A percentile compares a stretch with the other conserved stretches of the same genome.
These are phyloP conservation scores for Sparassis latifolia DNA, from an alignment of 1,284 basidiomycete genomes.

Conservation along the genomic window DNA sequence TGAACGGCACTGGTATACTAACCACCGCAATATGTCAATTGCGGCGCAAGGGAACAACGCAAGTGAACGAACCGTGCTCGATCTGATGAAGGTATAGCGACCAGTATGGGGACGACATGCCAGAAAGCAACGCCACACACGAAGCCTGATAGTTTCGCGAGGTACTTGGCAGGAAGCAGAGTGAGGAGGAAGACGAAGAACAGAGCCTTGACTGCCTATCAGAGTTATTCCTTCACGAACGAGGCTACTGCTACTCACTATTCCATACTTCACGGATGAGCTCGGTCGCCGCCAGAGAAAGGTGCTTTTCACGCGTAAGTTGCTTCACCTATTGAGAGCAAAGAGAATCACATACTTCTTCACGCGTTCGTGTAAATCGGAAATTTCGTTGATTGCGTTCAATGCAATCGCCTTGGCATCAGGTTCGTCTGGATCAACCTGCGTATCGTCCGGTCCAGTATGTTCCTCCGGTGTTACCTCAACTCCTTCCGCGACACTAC, in stretches of 20 bases:
- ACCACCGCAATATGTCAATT: neutral
- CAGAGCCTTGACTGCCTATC: slow-evolving; percentile 22
- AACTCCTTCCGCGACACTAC: slow-evolving; percentile 15
- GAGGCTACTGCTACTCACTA: slow-evolving; percentile 29
- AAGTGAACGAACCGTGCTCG: slow-evolving; percentile 34
- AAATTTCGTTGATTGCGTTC: slow-evolving; percentile 37
- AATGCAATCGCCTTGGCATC: slow-evolving; percentile 40
- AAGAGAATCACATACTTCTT: slow-evolving; percentile 45
- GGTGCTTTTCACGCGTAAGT: slow-evolving; percentile 32
- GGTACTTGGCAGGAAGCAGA: slow-evolving; percentile 42
- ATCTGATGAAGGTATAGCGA: slow-evolving; percentile 40
- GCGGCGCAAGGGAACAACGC: slow-evolving; percentile 2
- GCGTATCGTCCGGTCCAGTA: neutral
- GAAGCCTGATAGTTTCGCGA: slow-evolving; percentile 42
- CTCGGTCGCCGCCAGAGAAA: slow-evolving; percentile 56
- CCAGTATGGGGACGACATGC: slow-evolving; percentile 55
- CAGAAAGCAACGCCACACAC: slow-evolving; percentile 49
- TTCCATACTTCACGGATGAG: slow-evolving; percentile 40
- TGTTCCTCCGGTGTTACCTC: slow-evolving; percentile 1
- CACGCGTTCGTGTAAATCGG: slow-evolving; percentile 60
- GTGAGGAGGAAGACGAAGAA: slow-evolving; percentile 34
- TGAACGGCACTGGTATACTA: slow-evolving; percentile 39
- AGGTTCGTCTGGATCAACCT: slow-evolving; percentile 20
- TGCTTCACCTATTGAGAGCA: neutral
- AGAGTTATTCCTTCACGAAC: neutral